These are phyloP conservation scores for Monosporascus sp. DNA, from an alignment of 2,329 filamentous ascomycete genomes.

Conservation along the genomic window DNA sequence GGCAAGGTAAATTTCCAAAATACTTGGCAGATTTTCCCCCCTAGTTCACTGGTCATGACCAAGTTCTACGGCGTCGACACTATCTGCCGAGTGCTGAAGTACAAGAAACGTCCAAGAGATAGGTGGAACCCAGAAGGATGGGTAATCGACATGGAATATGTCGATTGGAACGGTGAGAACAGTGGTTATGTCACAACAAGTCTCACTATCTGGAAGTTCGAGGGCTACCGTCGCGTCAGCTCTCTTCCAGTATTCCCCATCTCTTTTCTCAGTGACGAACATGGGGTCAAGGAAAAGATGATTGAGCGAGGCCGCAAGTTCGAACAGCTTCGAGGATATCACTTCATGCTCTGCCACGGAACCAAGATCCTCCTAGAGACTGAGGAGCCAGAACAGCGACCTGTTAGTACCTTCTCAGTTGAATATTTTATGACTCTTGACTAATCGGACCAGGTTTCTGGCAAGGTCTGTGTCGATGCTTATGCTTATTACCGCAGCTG, in stretches of 20 bases:
- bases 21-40: constrained; percentile 32
- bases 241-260: constrained; percentile 26
- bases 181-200: constrained; percentile 22
- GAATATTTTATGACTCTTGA: neutral
- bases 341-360: constrained; percentile 23
- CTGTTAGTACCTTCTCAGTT: constrained; percentile 10
- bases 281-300: constrained; percentile 17
- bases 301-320: constrained; percentile 28
- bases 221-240: constrained; percentile 20
- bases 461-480: constrained; percentile 29
- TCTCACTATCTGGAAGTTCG: constrained; percentile 20
- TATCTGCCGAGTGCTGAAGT: constrained; percentile 28
- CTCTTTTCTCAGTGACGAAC: constrained; percentile 16
- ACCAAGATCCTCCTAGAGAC: constrained; percentile 24
- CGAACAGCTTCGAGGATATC: constrained; percentile 27
- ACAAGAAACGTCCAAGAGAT: constrained; percentile 8
- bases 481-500: constrained; percentile 29
- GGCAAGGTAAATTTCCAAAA: constrained; percentile 25
- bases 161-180: constrained; percentile 30
- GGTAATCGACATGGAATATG: constrained; percentile 25
- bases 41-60: constrained; percentile 25
- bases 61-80: constrained; percentile 29
- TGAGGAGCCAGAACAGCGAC: constrained; percentile 16
- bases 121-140: constrained; percentile 12
- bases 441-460: constrained; percentile 10